Conservation (phyloP, 805 yeast genomes). For the Candida sakaeoensis region DNA sequence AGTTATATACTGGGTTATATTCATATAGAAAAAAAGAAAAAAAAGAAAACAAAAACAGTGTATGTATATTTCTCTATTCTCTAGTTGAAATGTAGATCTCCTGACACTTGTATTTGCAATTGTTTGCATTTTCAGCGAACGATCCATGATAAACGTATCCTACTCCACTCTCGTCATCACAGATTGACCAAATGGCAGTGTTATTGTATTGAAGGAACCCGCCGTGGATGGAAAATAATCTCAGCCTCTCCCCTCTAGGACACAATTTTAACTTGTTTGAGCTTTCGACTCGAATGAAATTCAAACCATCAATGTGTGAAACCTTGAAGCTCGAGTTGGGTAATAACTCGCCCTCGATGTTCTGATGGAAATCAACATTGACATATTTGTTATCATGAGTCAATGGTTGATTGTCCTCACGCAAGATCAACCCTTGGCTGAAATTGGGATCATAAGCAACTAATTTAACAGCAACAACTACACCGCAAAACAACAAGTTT, state of each 20-base stretch:
- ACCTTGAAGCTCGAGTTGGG: not conserved
- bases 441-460: not conserved
- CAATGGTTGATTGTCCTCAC: not conserved
- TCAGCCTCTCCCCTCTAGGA: not conserved
- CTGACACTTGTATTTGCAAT: not conserved
- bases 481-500: too few relatives aligned
- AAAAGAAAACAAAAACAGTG: constrained; percentile 8
- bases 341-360: not conserved
- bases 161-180: not conserved
- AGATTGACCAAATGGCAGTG: not conserved
- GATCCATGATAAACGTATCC: not conserved
- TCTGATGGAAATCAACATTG: not conserved
- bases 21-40: not conserved
- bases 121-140: not conserved
- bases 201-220: not conserved
- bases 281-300: constrained; percentile 1
- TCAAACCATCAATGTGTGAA: not conserved
- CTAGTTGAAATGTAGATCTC: not conserved
- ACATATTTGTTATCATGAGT: not conserved
- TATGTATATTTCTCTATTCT: constrained; percentile 10
- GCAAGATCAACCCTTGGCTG: not conserved
- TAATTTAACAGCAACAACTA: not conserved
- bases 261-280: not conserved
- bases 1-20: too few relatives aligned
- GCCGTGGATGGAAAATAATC: not conserved